phyloP scores from a whole-genome alignment of 805 yeast genomes.

The Yarrowia sp. region DNA sequence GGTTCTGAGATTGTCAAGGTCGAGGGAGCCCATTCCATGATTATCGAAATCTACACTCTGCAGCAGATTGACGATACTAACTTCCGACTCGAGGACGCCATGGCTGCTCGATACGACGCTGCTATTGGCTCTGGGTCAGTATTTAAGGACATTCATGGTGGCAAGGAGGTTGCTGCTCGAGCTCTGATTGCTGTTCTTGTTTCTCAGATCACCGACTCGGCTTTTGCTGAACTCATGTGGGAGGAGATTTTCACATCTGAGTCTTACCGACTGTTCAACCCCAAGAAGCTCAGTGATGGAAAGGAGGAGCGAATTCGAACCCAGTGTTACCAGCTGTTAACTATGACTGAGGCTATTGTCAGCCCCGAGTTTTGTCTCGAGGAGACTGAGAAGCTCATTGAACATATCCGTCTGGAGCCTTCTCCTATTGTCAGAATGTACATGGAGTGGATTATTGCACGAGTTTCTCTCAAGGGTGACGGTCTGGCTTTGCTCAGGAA shows the following conservation, averaged over 20 bases:
- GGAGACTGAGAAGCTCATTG: slow-evolving; percentile 29
- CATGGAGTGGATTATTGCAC: slow-evolving; percentile 74
- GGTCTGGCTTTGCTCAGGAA: not conserved
- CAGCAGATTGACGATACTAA: slow-evolving; percentile 56
- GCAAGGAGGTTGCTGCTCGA: slow-evolving; percentile 54
- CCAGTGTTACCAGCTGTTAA: slow-evolving; percentile 53
- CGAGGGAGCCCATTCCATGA: not conserved
- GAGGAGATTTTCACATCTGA: slow-evolving; percentile 41
- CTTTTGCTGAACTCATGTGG: slow-evolving; percentile 30
- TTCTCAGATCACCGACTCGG: not conserved
- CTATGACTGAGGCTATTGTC: slow-evolving; percentile 38
- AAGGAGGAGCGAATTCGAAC: slow-evolving; percentile 66
- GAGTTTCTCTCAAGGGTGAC: slow-evolving; percentile 38
- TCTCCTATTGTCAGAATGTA: slow-evolving; percentile 75
- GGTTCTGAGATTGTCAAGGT: not conserved
- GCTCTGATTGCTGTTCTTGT: slow-evolving; percentile 38
- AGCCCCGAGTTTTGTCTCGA: not conserved
- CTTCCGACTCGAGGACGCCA: slow-evolving; percentile 57
- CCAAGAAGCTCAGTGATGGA: slow-evolving; percentile 60
- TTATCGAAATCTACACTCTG: slow-evolving; percentile 42
- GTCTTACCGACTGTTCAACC: slow-evolving; percentile 47
- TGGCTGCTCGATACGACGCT: slow-evolving; percentile 50
- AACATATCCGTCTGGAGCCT: slow-evolving; percentile 56
- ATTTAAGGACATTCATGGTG: slow-evolving; percentile 49
- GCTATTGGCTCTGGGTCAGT: not conserved